A percentile compares a stretch with the other conserved stretches of the same genome.
Conservation (phyloP, 2,329 filamentous ascomycete species). For the Xylariomycetidae sp. region DNA sequence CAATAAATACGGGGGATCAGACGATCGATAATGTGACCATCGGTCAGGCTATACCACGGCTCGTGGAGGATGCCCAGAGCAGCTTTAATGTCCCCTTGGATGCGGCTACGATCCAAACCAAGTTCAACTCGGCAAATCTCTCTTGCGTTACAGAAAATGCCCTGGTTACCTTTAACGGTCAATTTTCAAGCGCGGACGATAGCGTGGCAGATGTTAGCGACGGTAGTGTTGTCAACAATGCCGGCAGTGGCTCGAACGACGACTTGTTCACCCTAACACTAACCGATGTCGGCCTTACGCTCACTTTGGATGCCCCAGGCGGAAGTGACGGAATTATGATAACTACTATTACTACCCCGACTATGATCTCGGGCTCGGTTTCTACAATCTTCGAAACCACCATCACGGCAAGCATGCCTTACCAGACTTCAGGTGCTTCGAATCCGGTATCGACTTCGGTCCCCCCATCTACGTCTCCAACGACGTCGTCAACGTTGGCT, state of each 20-base stretch:
- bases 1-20: conserved; percentile 34
- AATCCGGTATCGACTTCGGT: conserved; percentile 14
- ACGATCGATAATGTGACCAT: conserved; percentile 67
- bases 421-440: conserved; percentile 15
- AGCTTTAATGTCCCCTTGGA: conserved; percentile 77
- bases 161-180: conserved; percentile 75
- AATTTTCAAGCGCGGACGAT: conserved; percentile 31
- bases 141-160: conserved; percentile 84
- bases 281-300: conserved; percentile 28
- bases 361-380: conserved; percentile 18
- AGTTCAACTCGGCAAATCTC: conserved; percentile 70
- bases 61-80: conserved; percentile 59
- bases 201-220: conserved; percentile 22
- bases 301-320: conserved; percentile 21
- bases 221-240: conserved; percentile 14
- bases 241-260: not conserved
- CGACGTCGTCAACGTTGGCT: conserved; percentile 16
- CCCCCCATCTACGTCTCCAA: conserved; percentile 19
- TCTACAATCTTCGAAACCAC: conserved; percentile 29
- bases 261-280: conserved; percentile 27
- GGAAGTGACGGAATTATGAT: conserved; percentile 18
- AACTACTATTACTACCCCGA: conserved; percentile 17
- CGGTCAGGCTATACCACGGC: conserved; percentile 70
- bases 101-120: conserved; percentile 62
- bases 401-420: conserved; percentile 13